A percentile compares a stretch with the other conserved stretches of the same genome.
Evolutionary conservation across 805 yeast species (phyloP).

Genomic region (Teunomyces stri): DNA sequence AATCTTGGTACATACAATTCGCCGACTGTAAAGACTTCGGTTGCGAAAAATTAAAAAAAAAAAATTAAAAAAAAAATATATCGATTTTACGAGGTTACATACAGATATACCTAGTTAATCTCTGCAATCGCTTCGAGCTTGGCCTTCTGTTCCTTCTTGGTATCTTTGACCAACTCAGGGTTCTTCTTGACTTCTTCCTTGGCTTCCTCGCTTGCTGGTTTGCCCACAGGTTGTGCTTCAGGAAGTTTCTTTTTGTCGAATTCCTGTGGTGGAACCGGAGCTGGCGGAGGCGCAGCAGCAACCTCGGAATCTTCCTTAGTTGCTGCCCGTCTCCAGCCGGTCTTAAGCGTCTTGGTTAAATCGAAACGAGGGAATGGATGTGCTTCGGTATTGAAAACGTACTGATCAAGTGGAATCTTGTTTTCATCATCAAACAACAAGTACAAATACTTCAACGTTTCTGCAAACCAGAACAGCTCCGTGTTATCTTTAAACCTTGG

Average conservation of each 20-base stretch:
- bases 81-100: no score
- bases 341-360: conserved; percentile 47
- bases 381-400: conserved; percentile 89
- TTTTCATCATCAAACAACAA: conserved; percentile 68
- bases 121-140: conserved; percentile 18
- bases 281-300: not conserved
- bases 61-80: no score
- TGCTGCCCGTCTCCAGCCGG: conserved; percentile 55
- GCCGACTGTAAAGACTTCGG: no score
- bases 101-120: not conserved
- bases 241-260: conserved; percentile 34
- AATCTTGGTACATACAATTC: no score
- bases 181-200: conserved; percentile 33
- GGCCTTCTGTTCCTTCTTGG: conserved; percentile 25
- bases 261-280: conserved; percentile 1
- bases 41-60: no score
- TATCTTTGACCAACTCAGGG: conserved; percentile 28
- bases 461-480: conserved; percentile 94
- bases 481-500: conserved; percentile 64
- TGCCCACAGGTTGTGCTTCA: conserved; percentile 41
- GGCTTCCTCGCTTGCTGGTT: conserved; percentile 34
- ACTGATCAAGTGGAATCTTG: conserved; percentile 61
- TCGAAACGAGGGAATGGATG: conserved; percentile 84
- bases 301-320: not conserved
- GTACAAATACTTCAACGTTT: conserved; percentile 83